Conservation (phyloP, 2,329 filamentous ascomycete genomes). For the Aspergillus tamarii region DNA sequence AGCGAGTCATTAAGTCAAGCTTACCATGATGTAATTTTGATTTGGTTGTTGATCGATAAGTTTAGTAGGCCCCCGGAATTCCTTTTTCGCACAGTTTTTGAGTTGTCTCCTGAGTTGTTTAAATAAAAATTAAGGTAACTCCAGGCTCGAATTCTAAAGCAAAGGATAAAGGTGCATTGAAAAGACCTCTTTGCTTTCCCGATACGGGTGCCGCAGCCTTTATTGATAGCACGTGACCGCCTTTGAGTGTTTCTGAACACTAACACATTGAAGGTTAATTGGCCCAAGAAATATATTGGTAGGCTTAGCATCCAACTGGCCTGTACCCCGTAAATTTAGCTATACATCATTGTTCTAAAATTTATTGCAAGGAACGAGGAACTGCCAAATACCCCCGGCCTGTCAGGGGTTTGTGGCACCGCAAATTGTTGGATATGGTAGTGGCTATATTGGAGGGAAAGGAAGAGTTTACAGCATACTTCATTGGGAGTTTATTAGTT, state of each 20-base stretch:
- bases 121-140: neutral
- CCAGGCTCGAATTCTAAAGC: too few species aligned
- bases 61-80: slow-evolving; percentile 14
- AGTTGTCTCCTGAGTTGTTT: neutral
- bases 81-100: neutral
- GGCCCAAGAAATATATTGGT: neutral
- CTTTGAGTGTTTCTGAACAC: neutral
- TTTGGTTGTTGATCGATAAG: slow-evolving; percentile 19
- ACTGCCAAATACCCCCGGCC: too few species aligned
- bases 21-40: slow-evolving; percentile 23
- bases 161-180: neutral
- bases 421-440: too few species aligned
- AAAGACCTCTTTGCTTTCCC: neutral
- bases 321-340: neutral
- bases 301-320: neutral
- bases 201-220: neutral
- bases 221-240: neutral
- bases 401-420: too few species aligned
- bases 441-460: too few species aligned
- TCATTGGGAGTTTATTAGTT: too few species aligned
- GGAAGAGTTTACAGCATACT: too few species aligned
- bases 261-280: neutral
- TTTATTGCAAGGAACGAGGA: neutral
- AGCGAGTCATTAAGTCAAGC: neutral
- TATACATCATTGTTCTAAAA: neutral